These are phyloP conservation scores for Tetracladium setigerum DNA, from an alignment of 495 filamentous ascomycete genomes.

Conservation along the genomic window DNA sequence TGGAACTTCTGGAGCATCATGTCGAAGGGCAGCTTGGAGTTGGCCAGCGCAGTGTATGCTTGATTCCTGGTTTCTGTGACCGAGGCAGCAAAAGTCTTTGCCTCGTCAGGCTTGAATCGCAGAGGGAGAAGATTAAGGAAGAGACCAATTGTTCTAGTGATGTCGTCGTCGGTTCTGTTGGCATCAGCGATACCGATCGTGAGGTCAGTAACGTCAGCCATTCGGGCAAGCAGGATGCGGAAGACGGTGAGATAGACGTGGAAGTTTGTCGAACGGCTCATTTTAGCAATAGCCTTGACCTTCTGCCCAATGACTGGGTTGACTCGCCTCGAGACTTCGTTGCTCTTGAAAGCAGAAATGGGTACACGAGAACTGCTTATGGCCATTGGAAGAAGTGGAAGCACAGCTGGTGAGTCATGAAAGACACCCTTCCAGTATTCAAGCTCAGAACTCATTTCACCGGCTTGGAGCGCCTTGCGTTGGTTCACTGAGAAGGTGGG, in stretches of 20 bases:
- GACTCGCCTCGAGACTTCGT: not conserved
- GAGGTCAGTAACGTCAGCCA: conserved; percentile 24
- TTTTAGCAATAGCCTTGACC: conserved; percentile 7
- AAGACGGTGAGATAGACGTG: conserved; percentile 26
- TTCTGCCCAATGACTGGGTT: not conserved
- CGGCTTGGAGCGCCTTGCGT: not conserved
- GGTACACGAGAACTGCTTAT: not conserved
- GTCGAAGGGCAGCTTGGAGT: conserved; percentile 37
- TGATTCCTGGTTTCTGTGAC: not conserved
- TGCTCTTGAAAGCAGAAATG: not conserved
- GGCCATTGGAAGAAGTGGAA: conserved; percentile 30
- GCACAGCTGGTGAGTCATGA: conserved; percentile 14
- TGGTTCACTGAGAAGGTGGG: conserved; percentile 16
- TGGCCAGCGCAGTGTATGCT: not conserved
- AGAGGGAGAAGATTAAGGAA: conserved; percentile 22
- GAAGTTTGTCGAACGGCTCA: conserved; percentile 12
- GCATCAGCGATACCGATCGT: conserved; percentile 38
- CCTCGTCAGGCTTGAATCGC: conserved; percentile 1
- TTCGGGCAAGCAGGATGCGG: conserved; percentile 14
- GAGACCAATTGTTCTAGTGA: conserved; percentile 12
- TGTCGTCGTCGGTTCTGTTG: conserved; percentile 16
- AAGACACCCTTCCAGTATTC: conserved; percentile 32
- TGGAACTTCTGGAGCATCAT: conserved; percentile 28
- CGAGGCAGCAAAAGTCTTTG: conserved; percentile 6
- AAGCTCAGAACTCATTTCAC: conserved; percentile 7